A percentile compares a stretch with the other conserved stretches of the same genome.
These are phyloP conservation scores for Lachancea fermentati DNA, from an alignment of 805 yeast species.

Conservation along the genomic window DNA sequence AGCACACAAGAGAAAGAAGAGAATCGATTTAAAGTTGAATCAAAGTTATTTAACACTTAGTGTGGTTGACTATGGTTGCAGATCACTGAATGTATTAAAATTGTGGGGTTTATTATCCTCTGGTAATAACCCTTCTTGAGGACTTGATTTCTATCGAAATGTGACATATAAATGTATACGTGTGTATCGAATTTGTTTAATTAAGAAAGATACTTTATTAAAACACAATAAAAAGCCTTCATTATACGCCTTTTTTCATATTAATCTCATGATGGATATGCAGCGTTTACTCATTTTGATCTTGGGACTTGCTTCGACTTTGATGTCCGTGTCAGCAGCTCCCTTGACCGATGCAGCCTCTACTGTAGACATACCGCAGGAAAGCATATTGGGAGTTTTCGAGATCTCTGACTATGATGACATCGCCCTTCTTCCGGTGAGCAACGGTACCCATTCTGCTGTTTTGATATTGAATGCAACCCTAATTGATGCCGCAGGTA, in stretches of 20 bases:
- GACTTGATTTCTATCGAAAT: background rate
- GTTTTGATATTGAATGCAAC: slow-evolving; percentile 30
- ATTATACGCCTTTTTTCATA: too few relatives aligned
- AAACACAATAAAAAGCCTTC: too few relatives aligned
- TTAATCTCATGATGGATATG: background rate
- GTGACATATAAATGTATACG: background rate
- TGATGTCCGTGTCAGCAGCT: slow-evolving; percentile 6
- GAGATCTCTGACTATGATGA: slow-evolving; percentile 27
- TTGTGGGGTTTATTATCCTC: background rate
- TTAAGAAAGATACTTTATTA: too few relatives aligned
- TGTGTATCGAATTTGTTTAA: too few relatives aligned
- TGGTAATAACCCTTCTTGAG: background rate
- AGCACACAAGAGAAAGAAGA: background rate
- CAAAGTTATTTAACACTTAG: too few relatives aligned
- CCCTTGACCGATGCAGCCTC: slow-evolving; percentile 18
- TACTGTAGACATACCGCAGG: slow-evolving; percentile 23
- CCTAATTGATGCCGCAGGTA: slow-evolving; percentile 22
- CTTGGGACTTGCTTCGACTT: background rate
- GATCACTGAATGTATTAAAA: too few relatives aligned
- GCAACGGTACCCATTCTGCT: slow-evolving; percentile 28
- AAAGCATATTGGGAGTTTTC: slow-evolving; percentile 28
- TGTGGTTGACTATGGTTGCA: background rate
- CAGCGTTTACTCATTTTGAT: background rate
- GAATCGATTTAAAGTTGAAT: too few relatives aligned
- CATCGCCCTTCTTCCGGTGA: slow-evolving; percentile 25